Percentiles rank a stretch among this genome's conserved stretches.
Conservation (phyloP, 768 basidiomycete species). For the Ramaria sp. region DNA sequence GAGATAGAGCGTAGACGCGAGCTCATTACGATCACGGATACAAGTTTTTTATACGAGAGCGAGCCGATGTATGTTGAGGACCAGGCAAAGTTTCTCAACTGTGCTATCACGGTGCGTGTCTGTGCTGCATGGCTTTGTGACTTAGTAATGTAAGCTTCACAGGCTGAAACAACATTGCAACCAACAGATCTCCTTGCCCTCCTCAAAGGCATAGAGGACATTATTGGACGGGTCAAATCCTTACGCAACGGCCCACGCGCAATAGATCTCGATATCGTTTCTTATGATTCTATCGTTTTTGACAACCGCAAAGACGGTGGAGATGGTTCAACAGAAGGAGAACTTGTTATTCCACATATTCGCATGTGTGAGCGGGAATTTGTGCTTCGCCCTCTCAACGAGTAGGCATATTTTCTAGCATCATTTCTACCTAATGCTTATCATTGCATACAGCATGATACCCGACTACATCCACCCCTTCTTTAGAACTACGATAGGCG, state of each 20-base stretch:
- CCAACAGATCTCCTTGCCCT: conserved; percentile 48
- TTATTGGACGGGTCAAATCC: conserved; percentile 69
- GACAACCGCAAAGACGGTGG: conserved; percentile 41
- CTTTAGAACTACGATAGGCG: conserved; percentile 32
- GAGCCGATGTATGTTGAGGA: conserved; percentile 93
- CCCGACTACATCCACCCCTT: conserved; percentile 63
- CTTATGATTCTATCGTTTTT: conserved; percentile 53
- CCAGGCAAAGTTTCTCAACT: conserved; percentile 83
- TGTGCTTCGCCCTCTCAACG: conserved; percentile 75
- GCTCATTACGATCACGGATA: conserved; percentile 45
- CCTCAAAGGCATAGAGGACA: conserved; percentile 62
- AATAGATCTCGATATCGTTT: conserved; percentile 80
- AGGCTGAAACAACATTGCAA: conserved; percentile 68
- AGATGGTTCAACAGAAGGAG: conserved; percentile 42
- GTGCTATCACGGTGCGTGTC: conserved; percentile 72
- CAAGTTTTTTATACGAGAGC: conserved; percentile 89
- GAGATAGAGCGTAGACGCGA: conserved; percentile 45
- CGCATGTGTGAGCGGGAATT: conserved; percentile 81
- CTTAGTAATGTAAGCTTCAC: background rate
- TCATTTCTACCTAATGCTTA: background rate
- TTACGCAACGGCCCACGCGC: conserved; percentile 80
- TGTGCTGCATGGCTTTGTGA: background rate
- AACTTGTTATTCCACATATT: conserved; percentile 81
- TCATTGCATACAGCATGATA: conserved; percentile 51
- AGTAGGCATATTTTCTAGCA: conserved; percentile 41